Conservation (phyloP, 2,329 filamentous ascomycete species). For the Madurella mycetomatis region DNA sequence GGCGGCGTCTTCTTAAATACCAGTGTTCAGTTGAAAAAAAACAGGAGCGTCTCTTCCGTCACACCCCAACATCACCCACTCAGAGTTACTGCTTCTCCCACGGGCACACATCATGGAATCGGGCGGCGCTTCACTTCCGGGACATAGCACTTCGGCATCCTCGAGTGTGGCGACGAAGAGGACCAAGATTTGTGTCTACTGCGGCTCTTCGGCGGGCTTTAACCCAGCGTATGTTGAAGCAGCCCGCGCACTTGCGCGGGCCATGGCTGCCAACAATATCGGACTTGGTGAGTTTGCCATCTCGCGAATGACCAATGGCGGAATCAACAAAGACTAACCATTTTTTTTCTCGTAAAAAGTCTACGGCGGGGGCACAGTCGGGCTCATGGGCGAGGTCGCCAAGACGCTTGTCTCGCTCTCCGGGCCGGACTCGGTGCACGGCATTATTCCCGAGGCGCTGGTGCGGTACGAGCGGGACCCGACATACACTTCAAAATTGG, state of each 20-base stretch:
- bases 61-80: neutral
- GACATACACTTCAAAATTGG: conserved; percentile 43
- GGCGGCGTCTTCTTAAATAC: too few species aligned
- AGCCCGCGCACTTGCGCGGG: conserved; percentile 67
- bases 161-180: conserved; percentile 33
- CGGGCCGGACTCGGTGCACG: conserved; percentile 79
- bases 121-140: conserved; percentile 33
- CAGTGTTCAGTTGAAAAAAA: too few species aligned
- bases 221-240: conserved; percentile 72
- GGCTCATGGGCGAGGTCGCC: conserved; percentile 92
- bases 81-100: neutral
- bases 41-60: neutral
- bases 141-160: conserved; percentile 31
- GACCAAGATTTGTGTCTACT: conserved; percentile 88
- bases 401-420: conserved; percentile 78
- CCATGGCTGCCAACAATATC: conserved; percentile 73
- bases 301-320: neutral
- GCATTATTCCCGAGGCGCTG: conserved; percentile 85
- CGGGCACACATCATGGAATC: conserved; percentile 35
- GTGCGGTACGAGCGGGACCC: conserved; percentile 71
- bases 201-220: conserved; percentile 72
- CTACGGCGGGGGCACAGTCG: conserved; percentile 91
- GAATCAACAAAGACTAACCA: conserved; percentile 5
- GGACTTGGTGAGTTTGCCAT: conserved; percentile 53
- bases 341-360: conserved; percentile 48